phyloP scores from a whole-genome alignment of 2,329 filamentous ascomycete genomes.

The Phyllosticta citriasiana region DNA sequence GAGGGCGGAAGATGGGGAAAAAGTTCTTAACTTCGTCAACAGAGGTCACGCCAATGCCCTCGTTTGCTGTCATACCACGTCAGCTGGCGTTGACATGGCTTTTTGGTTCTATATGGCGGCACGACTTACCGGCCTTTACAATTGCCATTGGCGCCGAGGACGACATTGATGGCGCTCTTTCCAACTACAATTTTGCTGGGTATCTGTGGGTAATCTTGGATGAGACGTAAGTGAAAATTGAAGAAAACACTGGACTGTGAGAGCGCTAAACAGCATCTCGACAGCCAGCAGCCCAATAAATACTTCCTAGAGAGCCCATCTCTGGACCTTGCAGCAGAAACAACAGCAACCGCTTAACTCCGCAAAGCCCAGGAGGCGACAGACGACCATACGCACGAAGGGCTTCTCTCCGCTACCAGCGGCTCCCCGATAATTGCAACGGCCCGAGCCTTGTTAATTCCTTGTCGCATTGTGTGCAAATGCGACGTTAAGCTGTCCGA shows the following conservation, averaged over 20 bases:
- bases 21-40: constrained; percentile 15
- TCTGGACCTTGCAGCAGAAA: background rate
- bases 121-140: constrained; percentile 21
- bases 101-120: background rate
- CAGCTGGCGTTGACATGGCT: background rate
- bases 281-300: background rate
- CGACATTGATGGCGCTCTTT: constrained; percentile 14
- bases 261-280: background rate
- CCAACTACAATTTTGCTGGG: background rate
- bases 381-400: background rate
- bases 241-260: background rate
- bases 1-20: constrained; percentile 20
- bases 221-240: background rate
- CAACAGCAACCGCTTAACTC: background rate
- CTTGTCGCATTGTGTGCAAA: background rate
- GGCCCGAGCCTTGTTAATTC: background rate
- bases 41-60: constrained; percentile 15
- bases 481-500: background rate
- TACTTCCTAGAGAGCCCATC: background rate
- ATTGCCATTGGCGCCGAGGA: constrained; percentile 32
- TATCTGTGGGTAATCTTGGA: background rate
- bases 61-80: constrained; percentile 10
- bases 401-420: background rate
- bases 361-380: background rate
- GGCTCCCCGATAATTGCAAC: background rate